Evolutionary conservation across 257 asterid genomes (phyloP), one percentile per base, ranked within the genome.

Genomic region (Nicotiana undulata): DNA sequence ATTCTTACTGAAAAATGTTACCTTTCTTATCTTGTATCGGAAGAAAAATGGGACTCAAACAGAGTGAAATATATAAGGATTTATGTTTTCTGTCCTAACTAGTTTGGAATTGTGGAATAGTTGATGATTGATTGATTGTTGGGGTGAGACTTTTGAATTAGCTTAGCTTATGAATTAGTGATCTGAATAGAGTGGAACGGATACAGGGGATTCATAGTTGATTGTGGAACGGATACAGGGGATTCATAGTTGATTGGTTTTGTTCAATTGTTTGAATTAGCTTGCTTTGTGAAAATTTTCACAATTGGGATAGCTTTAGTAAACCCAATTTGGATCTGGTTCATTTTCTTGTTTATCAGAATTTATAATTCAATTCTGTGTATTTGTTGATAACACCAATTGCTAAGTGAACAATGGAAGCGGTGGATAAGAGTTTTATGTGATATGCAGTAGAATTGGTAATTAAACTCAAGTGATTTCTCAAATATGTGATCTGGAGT

Each of bases 231-330:
- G 9, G 18, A 16, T 52, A 15, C 18, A 37, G 76, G 12, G 34
- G 46, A 63, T 20, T 52, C 72, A 51, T 37, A 26, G 67, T 12
- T 49, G 72, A 75, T 75, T 68, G 77, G 63, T 60, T 81, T 68
- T 3, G n/a, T 18, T 37, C 76, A 16, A 66, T 49, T 26, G 51
- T 44, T 85, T 44, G 52, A 28, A 7, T 70, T 52, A 56, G 10
- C 80, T 63, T 15, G 65, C 17, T 40, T 44, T 13, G 22, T 44
- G 37, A 29, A 40, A 68, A 0, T 37, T 44, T 67, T 40, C 32
- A 44, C 32, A 44, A 70, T 22, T 70, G 49, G 52, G 68, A 61
- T 26, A 3, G 75, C 17, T 83, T 28, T 64, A 49, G 16, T 26
- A 58, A 18, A 20, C 13, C 60, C 81, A 16, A 63, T 61, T 49